Evolutionary conservation across 2,329 filamentous ascomycete genomes (phyloP), one percentile per base, ranked within the genome.

Genomic region (Pyrenophora seminiperda): DNA sequence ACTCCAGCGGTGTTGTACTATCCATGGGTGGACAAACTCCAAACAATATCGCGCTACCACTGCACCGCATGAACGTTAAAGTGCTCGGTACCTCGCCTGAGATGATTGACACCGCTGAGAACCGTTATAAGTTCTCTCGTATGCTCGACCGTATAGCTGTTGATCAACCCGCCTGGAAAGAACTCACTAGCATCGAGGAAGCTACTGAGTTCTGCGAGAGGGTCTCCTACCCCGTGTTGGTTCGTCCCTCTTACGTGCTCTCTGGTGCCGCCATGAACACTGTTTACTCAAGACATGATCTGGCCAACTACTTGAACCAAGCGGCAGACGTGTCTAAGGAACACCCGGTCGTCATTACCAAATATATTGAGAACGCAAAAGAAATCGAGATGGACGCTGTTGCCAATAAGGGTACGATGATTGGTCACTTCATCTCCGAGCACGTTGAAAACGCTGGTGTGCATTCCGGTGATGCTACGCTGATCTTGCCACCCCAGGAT

Each of bases 341-440:
- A 56, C 90, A 97, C 73, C 94, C 94, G 0, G 94, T 99, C 9
- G 94, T 99, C 54, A 97, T 99, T 68, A 97, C 93, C 54, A 99
- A 99, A 79, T 99, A 97, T 77, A 97, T 99, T 61, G 94, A 99
- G 79, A 94, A 96, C 62, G 94, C 94, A 59, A 97, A 99, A 81
- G 94, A 99, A 75, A 97, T 99, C 58, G 94, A 99, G 76, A 97
- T 99, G 94, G 94, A 99, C 66, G 94, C 94, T 32, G 94, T 99
- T 36, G 94, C 93, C 45, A 88, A 87, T 65, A 88, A 95, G 62
- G 94, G 94, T 68, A 87, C 83, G 46, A 89, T 97, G 76, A 85
- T 97, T 50, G 91, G 93, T 10, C 94, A 97, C 74, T 97, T 97
- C 76, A 90, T 99, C 70, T 97, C 93, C 0, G 94, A 99, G 79